Percentiles rank a stretch among this genome's conserved stretches.
Evolutionary conservation across 768 basidiomycete genomes (phyloP).

Genomic region (Leccinum truebloodii): DNA sequence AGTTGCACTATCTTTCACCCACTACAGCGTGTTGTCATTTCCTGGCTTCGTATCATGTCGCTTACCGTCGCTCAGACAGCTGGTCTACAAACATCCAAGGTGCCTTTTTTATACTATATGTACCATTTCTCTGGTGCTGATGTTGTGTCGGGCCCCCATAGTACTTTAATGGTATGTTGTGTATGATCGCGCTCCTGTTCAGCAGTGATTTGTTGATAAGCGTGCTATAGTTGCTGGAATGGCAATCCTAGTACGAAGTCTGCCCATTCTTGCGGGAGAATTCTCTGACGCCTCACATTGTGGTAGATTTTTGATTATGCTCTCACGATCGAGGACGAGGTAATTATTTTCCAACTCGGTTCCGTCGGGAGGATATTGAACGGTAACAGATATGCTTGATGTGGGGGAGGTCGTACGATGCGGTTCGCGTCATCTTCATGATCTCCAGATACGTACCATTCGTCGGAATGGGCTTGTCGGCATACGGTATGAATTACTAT

Average conservation of each 20-base stretch:
- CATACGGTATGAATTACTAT: background rate
- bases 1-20: background rate
- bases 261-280: background rate
- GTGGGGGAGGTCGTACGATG: background rate
- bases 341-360: background rate
- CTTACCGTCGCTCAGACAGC: background rate
- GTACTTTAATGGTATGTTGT: background rate
- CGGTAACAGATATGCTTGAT: background rate
- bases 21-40: background rate
- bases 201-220: background rate
- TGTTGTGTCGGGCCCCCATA: background rate
- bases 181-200: background rate
- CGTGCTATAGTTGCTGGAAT: background rate
- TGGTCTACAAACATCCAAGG: background rate
- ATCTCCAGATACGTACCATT: background rate
- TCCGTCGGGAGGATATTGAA: background rate
- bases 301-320: background rate
- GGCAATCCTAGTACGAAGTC: background rate
- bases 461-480: background rate
- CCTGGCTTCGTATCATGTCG: background rate
- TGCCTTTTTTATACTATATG: background rate
- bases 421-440: background rate
- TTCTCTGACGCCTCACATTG: background rate
- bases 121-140: background rate
- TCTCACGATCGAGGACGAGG: background rate